phyloP scores from a whole-genome alignment of 2,329 filamentous ascomycete species.

The Coniella vitis region DNA sequence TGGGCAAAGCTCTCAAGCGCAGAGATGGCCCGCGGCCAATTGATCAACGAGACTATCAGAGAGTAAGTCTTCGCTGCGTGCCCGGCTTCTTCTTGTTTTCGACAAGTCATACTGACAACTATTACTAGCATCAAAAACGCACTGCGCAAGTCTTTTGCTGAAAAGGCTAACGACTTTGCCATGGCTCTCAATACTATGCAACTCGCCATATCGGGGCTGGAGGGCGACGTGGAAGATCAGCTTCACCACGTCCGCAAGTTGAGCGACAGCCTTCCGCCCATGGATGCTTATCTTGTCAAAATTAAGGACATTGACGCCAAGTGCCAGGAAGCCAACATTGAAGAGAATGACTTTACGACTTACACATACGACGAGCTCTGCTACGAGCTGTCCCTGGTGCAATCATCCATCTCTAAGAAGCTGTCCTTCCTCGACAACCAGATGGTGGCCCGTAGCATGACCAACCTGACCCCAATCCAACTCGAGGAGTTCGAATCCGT shows the following conservation, averaged over 20 bases:
- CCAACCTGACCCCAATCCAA: constrained; percentile 95
- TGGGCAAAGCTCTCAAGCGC: constrained; percentile 75
- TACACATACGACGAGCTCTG: constrained; percentile 95
- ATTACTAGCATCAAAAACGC: constrained; percentile 78
- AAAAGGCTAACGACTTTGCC: constrained; percentile 98
- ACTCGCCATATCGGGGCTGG: constrained; percentile 89
- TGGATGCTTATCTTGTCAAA: constrained; percentile 85
- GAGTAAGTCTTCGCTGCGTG: constrained; percentile 52
- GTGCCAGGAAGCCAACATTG: constrained; percentile 93
- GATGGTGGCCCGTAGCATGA: constrained; percentile 97
- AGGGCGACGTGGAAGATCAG: constrained; percentile 95
- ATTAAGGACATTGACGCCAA: constrained; percentile 82
- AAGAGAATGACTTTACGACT: constrained; percentile 99
- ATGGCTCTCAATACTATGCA: constrained; percentile 92
- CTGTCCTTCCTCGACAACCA: constrained; percentile 96
- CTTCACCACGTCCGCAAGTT: constrained; percentile 79
- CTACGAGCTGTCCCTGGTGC: constrained; percentile 89
- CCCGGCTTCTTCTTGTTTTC: no score
- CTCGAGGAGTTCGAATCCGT: constrained; percentile 98
- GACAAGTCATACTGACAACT: constrained; percentile 12
- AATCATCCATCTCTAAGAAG: constrained; percentile 91
- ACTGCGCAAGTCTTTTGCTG: constrained; percentile 84
- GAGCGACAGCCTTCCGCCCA: constrained; percentile 74
- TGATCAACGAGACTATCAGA: constrained; percentile 97
- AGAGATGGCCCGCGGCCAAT: constrained; percentile 81